These are phyloP conservation scores for Fusarium musae DNA, from an alignment of 2,329 filamentous ascomycete species.

Conservation along the genomic window DNA sequence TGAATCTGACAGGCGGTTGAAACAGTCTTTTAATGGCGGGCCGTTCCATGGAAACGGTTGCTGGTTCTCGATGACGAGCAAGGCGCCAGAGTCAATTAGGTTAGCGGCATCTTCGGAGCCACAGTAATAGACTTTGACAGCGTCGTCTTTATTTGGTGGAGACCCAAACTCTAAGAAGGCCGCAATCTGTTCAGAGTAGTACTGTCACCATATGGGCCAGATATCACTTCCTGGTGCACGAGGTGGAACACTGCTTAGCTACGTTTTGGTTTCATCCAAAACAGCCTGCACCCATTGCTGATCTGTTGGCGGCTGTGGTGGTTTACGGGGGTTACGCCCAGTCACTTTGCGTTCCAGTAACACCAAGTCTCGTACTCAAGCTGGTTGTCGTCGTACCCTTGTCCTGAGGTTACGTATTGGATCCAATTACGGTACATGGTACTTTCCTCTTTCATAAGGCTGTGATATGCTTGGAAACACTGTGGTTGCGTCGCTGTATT, in stretches of 20 bases:
- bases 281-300: accelerated
- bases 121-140: too few species aligned
- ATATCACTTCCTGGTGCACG: too few species aligned
- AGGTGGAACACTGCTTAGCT: background rate
- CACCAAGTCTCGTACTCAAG: background rate
- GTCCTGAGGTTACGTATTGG: background rate
- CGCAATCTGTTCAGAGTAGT: background rate
- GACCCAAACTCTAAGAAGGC: too few species aligned
- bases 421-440: background rate
- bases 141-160: too few species aligned
- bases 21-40: background rate
- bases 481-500: accelerated
- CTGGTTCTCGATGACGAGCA: background rate
- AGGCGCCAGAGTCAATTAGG: background rate
- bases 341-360: background rate
- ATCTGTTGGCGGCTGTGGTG: background rate
- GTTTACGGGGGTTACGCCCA: background rate
- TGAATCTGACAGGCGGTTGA: background rate
- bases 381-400: background rate
- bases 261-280: background rate
- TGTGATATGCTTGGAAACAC: background rate
- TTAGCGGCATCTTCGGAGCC: too few species aligned
- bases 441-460: background rate
- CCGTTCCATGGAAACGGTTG: background rate
- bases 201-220: background rate